Conservation (phyloP, 805 yeast genomes). For the Saccharomycopsis schoenii region DNA sequence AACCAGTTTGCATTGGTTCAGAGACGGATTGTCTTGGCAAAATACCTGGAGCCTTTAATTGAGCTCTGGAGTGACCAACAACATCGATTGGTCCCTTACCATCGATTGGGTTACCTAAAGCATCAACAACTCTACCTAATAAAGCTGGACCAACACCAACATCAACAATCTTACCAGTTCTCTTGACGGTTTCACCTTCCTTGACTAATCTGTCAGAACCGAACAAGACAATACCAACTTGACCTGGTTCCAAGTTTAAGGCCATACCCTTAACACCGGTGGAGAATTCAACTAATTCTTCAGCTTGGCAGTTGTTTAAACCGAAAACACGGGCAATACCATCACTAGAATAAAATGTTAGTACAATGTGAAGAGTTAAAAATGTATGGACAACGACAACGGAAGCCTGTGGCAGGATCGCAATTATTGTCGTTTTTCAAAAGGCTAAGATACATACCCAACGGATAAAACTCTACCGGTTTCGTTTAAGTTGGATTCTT, state of each 20-base stretch:
- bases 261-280: constrained; percentile 99
- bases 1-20: constrained; percentile 99
- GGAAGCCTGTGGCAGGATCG: too few species aligned
- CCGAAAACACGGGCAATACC: constrained; percentile 99
- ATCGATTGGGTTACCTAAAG: constrained; percentile 98
- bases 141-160: constrained; percentile 98
- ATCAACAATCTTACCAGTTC: constrained; percentile 99
- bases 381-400: background rate
- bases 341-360: constrained; percentile 55
- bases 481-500: constrained; percentile 95
- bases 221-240: constrained; percentile 99
- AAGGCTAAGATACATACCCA: constrained; percentile 53
- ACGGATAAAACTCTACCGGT: constrained; percentile 99
- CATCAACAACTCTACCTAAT: constrained; percentile 99
- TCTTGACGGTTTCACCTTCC: constrained; percentile 99
- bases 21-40: constrained; percentile 96
- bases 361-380: constrained; percentile 23
- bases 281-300: constrained; percentile 97
- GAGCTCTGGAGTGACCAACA: constrained; percentile 83
- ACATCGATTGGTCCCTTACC: constrained; percentile 98
- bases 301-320: constrained; percentile 98
- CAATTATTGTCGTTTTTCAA: background rate
- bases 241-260: constrained; percentile 98
- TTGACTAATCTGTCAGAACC: constrained; percentile 98
- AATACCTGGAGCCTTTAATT: constrained; percentile 99